A percentile compares a stretch with the other conserved stretches of the same genome.
Evolutionary conservation across 805 yeast genomes (phyloP).

Genomic region (Candida parachauliodes): DNA sequence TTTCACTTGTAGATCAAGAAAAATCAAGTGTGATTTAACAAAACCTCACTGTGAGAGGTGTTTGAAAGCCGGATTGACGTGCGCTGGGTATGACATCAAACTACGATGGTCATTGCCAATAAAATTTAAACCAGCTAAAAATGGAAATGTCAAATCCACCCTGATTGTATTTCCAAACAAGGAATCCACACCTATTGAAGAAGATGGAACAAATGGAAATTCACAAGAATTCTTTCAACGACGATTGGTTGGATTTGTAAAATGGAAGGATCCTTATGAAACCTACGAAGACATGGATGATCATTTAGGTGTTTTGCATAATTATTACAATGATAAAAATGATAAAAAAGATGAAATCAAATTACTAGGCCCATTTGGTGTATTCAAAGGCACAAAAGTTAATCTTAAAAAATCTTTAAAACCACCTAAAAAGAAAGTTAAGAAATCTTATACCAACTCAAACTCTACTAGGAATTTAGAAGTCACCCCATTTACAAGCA

Average conservation of each 20-base stretch:
- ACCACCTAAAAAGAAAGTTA: not conserved
- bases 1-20: constrained; percentile 78
- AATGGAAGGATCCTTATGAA: constrained; percentile 59
- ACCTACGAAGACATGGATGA: constrained; percentile 82
- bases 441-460: not conserved
- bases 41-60: constrained; percentile 75
- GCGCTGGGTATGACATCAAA: constrained; percentile 82
- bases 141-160: constrained; percentile 25
- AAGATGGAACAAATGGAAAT: constrained; percentile 13
- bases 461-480: not conserved
- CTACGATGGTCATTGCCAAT: constrained; percentile 70
- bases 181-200: constrained; percentile 11
- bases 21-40: constrained; percentile 74
- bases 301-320: constrained; percentile 57
- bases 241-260: constrained; percentile 69
- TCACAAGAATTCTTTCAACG: constrained; percentile 55
- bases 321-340: constrained; percentile 28
- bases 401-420: not conserved
- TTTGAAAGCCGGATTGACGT: constrained; percentile 57
- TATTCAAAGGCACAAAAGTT: constrained; percentile 41
- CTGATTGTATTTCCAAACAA: constrained; percentile 25
- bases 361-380: constrained; percentile 78
- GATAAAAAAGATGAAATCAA: constrained; percentile 45
- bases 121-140: constrained; percentile 22
- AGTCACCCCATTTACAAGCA: not conserved